phyloP scores from a whole-genome alignment of 768 basidiomycete genomes.

The Mycena rebaudengoi region DNA sequence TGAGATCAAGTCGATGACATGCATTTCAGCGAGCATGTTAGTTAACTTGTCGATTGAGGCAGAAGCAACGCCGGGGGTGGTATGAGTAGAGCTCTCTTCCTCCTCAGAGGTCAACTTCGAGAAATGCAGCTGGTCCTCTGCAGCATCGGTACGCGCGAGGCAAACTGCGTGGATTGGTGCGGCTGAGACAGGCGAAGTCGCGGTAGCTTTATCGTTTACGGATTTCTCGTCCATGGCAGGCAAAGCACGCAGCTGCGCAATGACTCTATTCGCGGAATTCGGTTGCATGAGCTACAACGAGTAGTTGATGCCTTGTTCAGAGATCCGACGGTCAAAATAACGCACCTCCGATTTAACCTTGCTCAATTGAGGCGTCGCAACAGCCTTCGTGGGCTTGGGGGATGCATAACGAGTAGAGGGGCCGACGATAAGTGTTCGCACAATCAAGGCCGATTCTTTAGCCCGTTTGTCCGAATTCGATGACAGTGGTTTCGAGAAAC shows the following conservation, averaged over 20 bases:
- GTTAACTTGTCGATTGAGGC: slow-evolving; percentile 61
- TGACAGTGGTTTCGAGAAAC: slow-evolving; percentile 33
- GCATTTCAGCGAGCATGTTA: slow-evolving; percentile 64
- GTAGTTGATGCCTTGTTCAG: not conserved
- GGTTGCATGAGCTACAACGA: slow-evolving; percentile 62
- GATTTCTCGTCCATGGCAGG: slow-evolving; percentile 53
- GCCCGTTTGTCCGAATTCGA: slow-evolving; percentile 67
- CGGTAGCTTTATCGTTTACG: slow-evolving; percentile 26
- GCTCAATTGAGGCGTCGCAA: slow-evolving; percentile 61
- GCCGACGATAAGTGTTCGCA: slow-evolving; percentile 78
- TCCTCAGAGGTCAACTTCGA: slow-evolving; percentile 45
- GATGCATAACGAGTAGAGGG: slow-evolving; percentile 39
- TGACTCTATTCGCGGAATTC: slow-evolving; percentile 74
- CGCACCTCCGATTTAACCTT: slow-evolving; percentile 63
- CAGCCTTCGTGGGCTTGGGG: slow-evolving; percentile 48
- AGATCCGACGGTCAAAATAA: not conserved
- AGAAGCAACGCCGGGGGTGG: slow-evolving; percentile 50
- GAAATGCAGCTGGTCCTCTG: slow-evolving; percentile 70
- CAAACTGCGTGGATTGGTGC: slow-evolving; percentile 83
- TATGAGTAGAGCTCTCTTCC: slow-evolving; percentile 13
- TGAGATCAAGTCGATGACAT: slow-evolving; percentile 65
- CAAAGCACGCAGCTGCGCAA: slow-evolving; percentile 71
- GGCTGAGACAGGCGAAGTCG: slow-evolving; percentile 18
- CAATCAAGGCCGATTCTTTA: slow-evolving; percentile 65
- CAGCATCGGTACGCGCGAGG: slow-evolving; percentile 67